Evolutionary conservation across 805 yeast genomes (phyloP).

Genomic region (Suhomyces sp.): DNA sequence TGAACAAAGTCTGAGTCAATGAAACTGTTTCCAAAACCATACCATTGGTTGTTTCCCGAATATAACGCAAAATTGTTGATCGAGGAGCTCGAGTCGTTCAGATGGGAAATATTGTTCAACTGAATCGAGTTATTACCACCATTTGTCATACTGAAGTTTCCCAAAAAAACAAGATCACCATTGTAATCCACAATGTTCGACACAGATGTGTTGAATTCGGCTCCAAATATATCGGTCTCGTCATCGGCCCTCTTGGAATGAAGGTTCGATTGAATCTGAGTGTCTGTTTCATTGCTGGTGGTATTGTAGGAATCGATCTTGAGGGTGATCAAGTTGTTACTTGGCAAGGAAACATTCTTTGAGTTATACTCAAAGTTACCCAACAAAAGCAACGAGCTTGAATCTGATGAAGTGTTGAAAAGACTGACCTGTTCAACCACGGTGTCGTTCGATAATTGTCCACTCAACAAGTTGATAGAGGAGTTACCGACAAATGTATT

Average conservation of each 20-base stretch:
- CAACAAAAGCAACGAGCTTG: slow-evolving; percentile 38
- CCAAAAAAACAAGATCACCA: slow-evolving; percentile 26
- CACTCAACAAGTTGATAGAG: slow-evolving; percentile 35
- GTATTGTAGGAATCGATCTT: slow-evolving; percentile 27
- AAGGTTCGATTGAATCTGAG: slow-evolving; percentile 5
- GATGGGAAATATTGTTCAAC: slow-evolving; percentile 26
- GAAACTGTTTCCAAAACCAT: slow-evolving; percentile 37
- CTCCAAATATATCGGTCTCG: slow-evolving; percentile 24
- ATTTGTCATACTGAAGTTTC: slow-evolving; percentile 28
- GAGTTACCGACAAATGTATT: slow-evolving; percentile 43
- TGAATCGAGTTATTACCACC: slow-evolving; percentile 25
- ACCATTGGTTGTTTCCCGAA: slow-evolving; percentile 37
- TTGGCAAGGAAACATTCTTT: slow-evolving; percentile 25
- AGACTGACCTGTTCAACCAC: slow-evolving; percentile 29
- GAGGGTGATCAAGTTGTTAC: slow-evolving; percentile 27
- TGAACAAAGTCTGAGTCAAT: slow-evolving; percentile 22
- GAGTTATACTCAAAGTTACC: slow-evolving; percentile 46
- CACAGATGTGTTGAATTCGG: slow-evolving; percentile 28
- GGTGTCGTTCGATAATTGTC: slow-evolving; percentile 28
- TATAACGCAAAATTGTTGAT: slow-evolving; percentile 37
- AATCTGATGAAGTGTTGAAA: slow-evolving; percentile 17
- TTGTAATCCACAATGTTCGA: slow-evolving; percentile 19
- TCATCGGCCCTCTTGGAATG: slow-evolving; percentile 19
- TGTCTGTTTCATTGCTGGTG: slow-evolving; percentile 29
- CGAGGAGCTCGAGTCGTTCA: slow-evolving; percentile 20